These are phyloP conservation scores for Plasmodium gonderi DNA, from an alignment of 169 alveolate genomes.

Conservation along the genomic window DNA sequence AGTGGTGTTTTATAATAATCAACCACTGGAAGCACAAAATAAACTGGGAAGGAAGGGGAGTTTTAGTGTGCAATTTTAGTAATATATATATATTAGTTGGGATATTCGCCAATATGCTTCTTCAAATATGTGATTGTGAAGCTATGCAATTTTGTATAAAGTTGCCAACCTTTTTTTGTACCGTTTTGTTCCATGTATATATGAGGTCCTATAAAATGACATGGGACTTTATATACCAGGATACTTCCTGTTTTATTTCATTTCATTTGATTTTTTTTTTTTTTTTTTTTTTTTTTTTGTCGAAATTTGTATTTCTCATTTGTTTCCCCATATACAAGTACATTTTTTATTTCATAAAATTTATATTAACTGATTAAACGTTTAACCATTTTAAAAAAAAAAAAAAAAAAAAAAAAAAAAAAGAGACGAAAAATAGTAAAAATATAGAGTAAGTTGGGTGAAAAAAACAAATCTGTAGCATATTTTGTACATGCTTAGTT, in stretches of 20 bases:
- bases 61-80: no score
- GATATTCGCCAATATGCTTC: no score
- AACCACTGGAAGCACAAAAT: background rate
- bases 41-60: no score
- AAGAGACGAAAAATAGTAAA: no score
- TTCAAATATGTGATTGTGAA: no score
- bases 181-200: conserved; percentile 1
- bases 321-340: background rate
- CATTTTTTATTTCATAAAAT: background rate
- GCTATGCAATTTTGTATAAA: no score
- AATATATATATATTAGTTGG: no score
- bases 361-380: background rate
- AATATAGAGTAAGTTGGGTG: no score
- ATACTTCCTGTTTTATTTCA: background rate
- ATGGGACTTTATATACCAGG: background rate
- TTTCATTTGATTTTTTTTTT: background rate
- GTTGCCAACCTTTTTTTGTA: no score
- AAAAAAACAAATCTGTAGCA: background rate
- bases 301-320: background rate
- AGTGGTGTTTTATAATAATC: background rate
- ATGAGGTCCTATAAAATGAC: background rate
- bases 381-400: background rate
- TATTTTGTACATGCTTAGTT: background rate
- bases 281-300: background rate
- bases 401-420: background rate